Percentiles rank a stretch among this genome's conserved stretches.
These are phyloP conservation scores for Xanthoparmelia taractica DNA, from an alignment of 495 filamentous ascomycete genomes.

Conservation along the genomic window DNA sequence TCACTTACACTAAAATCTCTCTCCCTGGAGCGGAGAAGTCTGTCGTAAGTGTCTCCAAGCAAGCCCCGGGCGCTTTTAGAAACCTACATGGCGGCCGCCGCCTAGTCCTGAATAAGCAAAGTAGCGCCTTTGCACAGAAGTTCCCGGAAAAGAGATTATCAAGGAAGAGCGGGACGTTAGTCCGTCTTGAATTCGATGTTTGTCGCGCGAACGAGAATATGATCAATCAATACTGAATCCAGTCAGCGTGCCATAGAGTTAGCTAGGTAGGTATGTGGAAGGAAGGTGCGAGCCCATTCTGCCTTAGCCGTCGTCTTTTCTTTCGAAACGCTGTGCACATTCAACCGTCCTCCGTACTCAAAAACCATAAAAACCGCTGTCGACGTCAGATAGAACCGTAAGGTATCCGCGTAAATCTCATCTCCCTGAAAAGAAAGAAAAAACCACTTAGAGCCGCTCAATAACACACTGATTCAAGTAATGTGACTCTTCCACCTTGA, in stretches of 20 bases:
- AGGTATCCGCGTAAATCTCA: slow-evolving; percentile 33
- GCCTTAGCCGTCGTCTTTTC: too few species aligned
- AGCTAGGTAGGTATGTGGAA: slow-evolving; percentile 40
- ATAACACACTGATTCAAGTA: slow-evolving; percentile 41
- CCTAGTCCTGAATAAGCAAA: too few species aligned
- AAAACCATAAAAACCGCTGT: slow-evolving; percentile 34
- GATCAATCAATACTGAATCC: slow-evolving; percentile 32
- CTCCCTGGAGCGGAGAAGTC: too few species aligned
- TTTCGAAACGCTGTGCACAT: slow-evolving; percentile 36
- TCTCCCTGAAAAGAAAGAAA: slow-evolving; percentile 35
- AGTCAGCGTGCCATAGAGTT: slow-evolving; percentile 36
- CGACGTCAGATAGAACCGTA: slow-evolving; percentile 40
- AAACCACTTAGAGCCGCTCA: slow-evolving; percentile 30
- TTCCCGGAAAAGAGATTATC: too few species aligned
- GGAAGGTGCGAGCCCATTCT: slow-evolving; percentile 32
- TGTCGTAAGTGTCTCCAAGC: too few species aligned
- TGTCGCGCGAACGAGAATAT: slow-evolving; percentile 34
- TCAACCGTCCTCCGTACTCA: slow-evolving; percentile 39
- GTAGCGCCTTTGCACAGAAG: too few species aligned
- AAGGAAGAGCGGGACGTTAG: too few species aligned
- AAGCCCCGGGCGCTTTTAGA: too few species aligned
- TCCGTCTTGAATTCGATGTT: too few species aligned
- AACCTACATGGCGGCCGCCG: too few species aligned
- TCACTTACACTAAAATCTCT: too few species aligned
- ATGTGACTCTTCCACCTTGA: slow-evolving; percentile 45